A percentile compares a stretch with the other conserved stretches of the same genome.
phyloP scores from a whole-genome alignment of 345 rosid genomes.

The Corchorus capsularis region DNA sequence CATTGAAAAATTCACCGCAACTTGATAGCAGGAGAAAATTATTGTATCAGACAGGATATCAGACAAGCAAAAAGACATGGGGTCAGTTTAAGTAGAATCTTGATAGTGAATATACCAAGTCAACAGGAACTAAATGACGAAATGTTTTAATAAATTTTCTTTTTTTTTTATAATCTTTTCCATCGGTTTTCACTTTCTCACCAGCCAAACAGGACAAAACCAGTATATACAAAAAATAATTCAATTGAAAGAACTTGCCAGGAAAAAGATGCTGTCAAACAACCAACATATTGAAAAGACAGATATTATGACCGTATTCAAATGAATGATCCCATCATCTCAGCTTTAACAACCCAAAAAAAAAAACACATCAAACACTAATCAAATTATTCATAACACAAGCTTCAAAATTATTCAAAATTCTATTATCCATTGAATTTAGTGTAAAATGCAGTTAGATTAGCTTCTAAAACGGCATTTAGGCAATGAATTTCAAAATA shows the following conservation, averaged over 20 bases:
- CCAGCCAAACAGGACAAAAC: not conserved
- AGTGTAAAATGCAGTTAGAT: not conserved
- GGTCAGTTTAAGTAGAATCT: not conserved
- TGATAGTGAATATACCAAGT: not conserved
- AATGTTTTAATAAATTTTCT: not conserved
- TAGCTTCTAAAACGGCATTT: not conserved
- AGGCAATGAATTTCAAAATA: not conserved
- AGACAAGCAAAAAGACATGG: conserved; percentile 8
- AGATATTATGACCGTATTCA: no score
- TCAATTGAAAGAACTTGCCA: conserved; percentile 3
- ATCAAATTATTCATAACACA: not conserved
- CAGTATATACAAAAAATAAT: not conserved
- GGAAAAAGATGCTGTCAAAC: no score
- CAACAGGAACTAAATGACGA: not conserved
- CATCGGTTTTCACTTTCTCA: conserved; percentile 8
- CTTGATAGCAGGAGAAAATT: not conserved
- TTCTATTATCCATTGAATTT: not conserved
- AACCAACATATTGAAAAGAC: no score
- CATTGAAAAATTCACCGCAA: not conserved
- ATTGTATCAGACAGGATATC: not conserved
- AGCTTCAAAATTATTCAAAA: no score
- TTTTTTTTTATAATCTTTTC: not conserved
- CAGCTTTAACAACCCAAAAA: no score
- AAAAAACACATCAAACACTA: not conserved
- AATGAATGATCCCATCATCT: no score